These are phyloP conservation scores for Salvia miltiorrhiza DNA, from an alignment of 257 asterid species.

Conservation along the genomic window DNA sequence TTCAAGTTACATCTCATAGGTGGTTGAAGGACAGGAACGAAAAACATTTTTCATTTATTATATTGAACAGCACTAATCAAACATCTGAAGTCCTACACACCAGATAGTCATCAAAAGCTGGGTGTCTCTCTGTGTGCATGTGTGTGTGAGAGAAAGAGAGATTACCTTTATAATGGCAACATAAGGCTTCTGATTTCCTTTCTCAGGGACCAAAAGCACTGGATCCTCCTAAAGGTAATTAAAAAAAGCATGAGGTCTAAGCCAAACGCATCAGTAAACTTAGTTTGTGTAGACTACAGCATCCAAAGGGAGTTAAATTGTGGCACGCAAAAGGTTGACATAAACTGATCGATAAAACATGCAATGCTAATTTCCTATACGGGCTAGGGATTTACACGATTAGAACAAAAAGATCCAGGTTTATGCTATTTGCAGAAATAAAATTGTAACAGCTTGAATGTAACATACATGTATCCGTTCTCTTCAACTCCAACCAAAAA, in stretches of 20 bases:
- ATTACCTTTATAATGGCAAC: slow-evolving; percentile 93
- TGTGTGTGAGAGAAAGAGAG: slow-evolving; percentile 15
- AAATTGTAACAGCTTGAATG: background rate
- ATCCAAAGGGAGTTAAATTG: background rate
- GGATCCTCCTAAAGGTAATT: slow-evolving; percentile 68
- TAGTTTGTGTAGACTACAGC: too few relatives aligned
- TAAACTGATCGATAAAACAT: slow-evolving; percentile 8
- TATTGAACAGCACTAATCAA: background rate
- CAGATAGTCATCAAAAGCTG: background rate
- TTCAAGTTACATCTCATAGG: background rate
- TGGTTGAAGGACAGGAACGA: background rate
- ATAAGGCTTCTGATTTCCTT: slow-evolving; percentile 63
- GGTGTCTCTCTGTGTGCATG: background rate
- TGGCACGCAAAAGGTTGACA: background rate
- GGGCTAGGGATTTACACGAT: background rate
- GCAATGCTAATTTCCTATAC: background rate
- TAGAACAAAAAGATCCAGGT: background rate
- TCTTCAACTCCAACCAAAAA: slow-evolving; percentile 12
- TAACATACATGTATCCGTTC: background rate
- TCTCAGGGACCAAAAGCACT: slow-evolving; percentile 78
- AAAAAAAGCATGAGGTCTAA: slow-evolving; percentile 10
- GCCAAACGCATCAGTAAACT: slow-evolving; percentile 7
- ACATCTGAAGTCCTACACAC: background rate
- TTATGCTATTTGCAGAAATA: background rate
- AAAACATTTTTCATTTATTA: background rate